Evolutionary conservation across 164 flowering plant species (phyloP).

Genomic region (Macadamia integrifolia): DNA sequence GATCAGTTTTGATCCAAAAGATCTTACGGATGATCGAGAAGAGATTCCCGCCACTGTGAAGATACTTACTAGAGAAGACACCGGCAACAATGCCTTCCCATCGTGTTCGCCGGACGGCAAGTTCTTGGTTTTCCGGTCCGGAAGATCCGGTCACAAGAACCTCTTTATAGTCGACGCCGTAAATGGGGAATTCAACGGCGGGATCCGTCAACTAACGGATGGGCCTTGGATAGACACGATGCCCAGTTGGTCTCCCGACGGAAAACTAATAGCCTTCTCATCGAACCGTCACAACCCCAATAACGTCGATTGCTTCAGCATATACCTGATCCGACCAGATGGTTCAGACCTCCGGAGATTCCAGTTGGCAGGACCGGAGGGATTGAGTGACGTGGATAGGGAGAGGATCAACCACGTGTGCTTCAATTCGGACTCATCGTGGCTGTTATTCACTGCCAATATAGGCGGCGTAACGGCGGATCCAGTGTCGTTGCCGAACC

Average conservation of each 20-base stretch:
- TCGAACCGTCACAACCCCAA: conserved; percentile 63
- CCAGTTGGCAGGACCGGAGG: conserved; percentile 43
- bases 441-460: conserved; percentile 73
- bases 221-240: conserved; percentile 93
- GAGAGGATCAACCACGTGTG: conserved; percentile 87
- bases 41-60: conserved; percentile 40
- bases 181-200: conserved; percentile 57
- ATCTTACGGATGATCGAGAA: conserved; percentile 33
- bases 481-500: conserved; percentile 78
- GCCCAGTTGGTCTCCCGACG: conserved; percentile 89
- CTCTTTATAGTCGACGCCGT: conserved; percentile 67
- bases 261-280: conserved; percentile 75
- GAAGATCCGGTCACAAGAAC: conserved; percentile 77
- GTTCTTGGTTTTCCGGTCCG: conserved; percentile 64
- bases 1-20: conserved; percentile 33
- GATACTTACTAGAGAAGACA: conserved; percentile 52
- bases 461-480: conserved; percentile 70
- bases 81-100: conserved; percentile 89
- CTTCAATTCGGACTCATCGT: conserved; percentile 61
- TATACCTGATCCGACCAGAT: conserved; percentile 44
- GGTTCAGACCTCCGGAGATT: conserved; percentile 51
- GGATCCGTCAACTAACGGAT: conserved; percentile 60
- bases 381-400: conserved; percentile 39
- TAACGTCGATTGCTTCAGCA: conserved; percentile 33
- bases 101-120: conserved; percentile 84